Evolutionary conservation across 1,139 yeast species (phyloP), one percentile per base, ranked within the genome.

Genomic region (Zhuliangozyma parablackwelliae): DNA sequence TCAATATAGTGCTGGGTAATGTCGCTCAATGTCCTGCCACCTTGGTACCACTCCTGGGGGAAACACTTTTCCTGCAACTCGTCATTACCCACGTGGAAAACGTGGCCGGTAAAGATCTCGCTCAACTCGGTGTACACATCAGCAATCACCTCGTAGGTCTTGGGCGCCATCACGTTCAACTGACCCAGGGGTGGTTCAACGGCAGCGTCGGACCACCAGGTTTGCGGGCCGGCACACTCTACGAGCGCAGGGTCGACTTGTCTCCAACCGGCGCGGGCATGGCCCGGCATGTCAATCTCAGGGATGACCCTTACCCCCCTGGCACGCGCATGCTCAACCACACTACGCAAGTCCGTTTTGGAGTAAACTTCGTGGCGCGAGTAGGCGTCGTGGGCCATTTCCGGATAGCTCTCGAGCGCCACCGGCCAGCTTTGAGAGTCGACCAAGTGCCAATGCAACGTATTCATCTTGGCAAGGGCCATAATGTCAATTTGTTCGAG

Each of bases 391-490:
- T 52, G 39, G 10, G 55, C 51, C 74, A 71, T 67, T 32, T 65
- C 56, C 0, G 78, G 77, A 40, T 55, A 63, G 1, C 56, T 37
- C 12, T 52, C 44, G 29, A 70, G 44, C 31, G 57, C 56, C 12
- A 72, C 21, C 1, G 78, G 76, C 78, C 78, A 72, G 26, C 74
- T 64, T 40, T 67, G 73, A 7, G 73, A 44, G 44, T 72, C 78
- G 8, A 56, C 59, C 16, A 71, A 44, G 46, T 72, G 78, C 73
- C 75, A 69, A 43, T 72, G 78, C 32, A 72, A 56, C 1, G 60
- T 54, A 43, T 72, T 72, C 54, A 72, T 47, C 49, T 72, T 72
- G 7, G 63, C 41, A 31, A 66, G 51, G 2, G 72, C 51, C 73
- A 72, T 63, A 16, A 68, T 53, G 36, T 71, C 77, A 35, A 72